These are phyloP conservation scores for Mucor lusitanicus DNA, from an alignment of 371 early-diverging fungal species.

Conservation along the genomic window DNA sequence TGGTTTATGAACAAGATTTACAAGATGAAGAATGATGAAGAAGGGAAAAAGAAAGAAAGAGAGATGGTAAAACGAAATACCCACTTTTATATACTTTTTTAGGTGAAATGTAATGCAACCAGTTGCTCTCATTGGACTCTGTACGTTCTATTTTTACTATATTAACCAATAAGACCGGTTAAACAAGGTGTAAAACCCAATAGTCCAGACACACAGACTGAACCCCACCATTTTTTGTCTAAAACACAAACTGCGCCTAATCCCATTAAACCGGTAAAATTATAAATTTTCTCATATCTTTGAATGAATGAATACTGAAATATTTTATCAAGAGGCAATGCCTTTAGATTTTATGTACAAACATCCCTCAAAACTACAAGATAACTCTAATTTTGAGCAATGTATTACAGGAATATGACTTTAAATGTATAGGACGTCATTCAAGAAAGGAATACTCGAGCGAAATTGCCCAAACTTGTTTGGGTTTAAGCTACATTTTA, in stretches of 20 bases:
- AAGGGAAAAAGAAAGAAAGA: background rate
- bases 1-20: background rate
- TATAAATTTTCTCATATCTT: background rate
- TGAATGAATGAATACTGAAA: background rate
- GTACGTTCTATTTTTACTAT: slow-evolving; percentile 11
- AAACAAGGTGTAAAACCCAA: background rate
- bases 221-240: background rate
- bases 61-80: background rate
- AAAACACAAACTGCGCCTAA: background rate
- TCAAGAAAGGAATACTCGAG: background rate
- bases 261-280: background rate
- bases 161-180: slow-evolving; percentile 19
- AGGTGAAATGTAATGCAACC: slow-evolving; percentile 6
- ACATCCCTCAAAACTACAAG: background rate
- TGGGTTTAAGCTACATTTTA: background rate
- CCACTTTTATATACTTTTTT: slow-evolving; percentile 8
- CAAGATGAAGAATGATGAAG: slow-evolving; percentile 2
- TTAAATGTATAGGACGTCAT: background rate
- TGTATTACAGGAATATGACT: background rate
- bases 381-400: background rate
- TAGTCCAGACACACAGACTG: slow-evolving; percentile 4
- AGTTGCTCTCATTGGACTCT: slow-evolving; percentile 8
- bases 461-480: background rate
- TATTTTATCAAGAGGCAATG: background rate
- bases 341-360: background rate